phyloP scores from a whole-genome alignment of 805 yeast species.

The Ogataea paradorogensis region DNA sequence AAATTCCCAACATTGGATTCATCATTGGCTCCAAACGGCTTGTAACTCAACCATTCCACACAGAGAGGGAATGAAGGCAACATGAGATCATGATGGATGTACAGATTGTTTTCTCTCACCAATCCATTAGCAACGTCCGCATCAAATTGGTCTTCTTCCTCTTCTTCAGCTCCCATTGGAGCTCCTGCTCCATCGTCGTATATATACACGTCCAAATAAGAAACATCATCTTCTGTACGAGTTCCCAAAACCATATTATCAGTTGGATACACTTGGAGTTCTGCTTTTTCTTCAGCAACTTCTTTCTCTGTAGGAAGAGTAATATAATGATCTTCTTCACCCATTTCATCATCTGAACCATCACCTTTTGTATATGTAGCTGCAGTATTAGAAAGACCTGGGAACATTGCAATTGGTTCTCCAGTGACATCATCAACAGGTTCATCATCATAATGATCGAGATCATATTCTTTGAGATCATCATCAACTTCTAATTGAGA shows the following conservation, averaged over 20 bases:
- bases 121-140: conserved; percentile 74
- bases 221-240: conserved; percentile 93
- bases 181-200: conserved; percentile 93
- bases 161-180: conserved; percentile 63
- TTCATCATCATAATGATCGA: conserved; percentile 80
- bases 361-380: conserved; percentile 53
- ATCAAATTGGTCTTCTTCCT: conserved; percentile 61
- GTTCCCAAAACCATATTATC: conserved; percentile 89
- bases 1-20: conserved; percentile 68
- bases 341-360: conserved; percentile 31
- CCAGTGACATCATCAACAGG: conserved; percentile 48
- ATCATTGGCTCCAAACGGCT: conserved; percentile 49
- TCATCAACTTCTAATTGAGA: conserved; percentile 69
- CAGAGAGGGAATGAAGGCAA: conserved; percentile 95
- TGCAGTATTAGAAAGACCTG: conserved; percentile 60
- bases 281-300: conserved; percentile 71
- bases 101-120: conserved; percentile 70
- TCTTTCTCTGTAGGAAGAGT: conserved; percentile 64
- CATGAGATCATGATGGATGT: conserved; percentile 96
- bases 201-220: conserved; percentile 87
- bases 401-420: conserved; percentile 61
- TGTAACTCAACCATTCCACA: conserved; percentile 89
- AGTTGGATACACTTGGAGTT: conserved; percentile 80
- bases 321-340: conserved; percentile 53
- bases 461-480: conserved; percentile 82